Conservation (phyloP, 768 basidiomycete genomes). For the Trametes sanguinea region DNA sequence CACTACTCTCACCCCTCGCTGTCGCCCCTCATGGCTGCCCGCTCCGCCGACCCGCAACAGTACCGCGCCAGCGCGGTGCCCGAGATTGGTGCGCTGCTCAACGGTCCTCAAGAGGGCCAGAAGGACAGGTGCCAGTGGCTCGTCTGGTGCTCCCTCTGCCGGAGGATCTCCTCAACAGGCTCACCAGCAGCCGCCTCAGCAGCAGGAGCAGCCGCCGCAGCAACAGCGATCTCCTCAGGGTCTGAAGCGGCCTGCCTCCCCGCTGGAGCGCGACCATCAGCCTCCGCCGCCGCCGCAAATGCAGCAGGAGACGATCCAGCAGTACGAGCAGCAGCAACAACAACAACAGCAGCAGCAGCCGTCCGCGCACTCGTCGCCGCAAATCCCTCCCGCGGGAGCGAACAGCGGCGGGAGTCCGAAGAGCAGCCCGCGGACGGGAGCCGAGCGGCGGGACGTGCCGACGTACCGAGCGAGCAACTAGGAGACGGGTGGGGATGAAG, state of each 20-base stretch:
- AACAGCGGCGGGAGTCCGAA: conserved; percentile 17
- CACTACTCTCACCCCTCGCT: conserved; percentile 56
- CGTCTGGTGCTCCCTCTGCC: conserved; percentile 13
- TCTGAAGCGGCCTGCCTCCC: conserved; percentile 20
- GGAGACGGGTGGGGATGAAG: not conserved
- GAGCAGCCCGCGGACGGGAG: conserved; percentile 11
- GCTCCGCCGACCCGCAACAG: conserved; percentile 15
- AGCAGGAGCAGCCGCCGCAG: conserved; percentile 8
- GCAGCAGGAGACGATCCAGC: conserved; percentile 13
- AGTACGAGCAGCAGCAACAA: not conserved
- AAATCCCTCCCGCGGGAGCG: conserved; percentile 13
- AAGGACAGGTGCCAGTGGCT: conserved; percentile 7
- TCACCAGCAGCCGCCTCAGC: conserved; percentile 9
- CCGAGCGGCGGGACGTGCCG: conserved; percentile 16
- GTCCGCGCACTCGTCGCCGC: conserved; percentile 17
- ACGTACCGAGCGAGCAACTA: conserved; percentile 21
- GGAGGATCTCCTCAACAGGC: conserved; percentile 13
- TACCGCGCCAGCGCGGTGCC: conserved; percentile 42
- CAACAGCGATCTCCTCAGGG: conserved; percentile 2
- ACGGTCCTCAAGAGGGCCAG: conserved; percentile 31
- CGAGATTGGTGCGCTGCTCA: conserved; percentile 51
- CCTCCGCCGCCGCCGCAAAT: conserved; percentile 17
- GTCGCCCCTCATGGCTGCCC: conserved; percentile 42
- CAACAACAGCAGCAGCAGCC: conserved; percentile 2
- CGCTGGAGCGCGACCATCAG: conserved; percentile 13